Percentiles rank a stretch among this genome's conserved stretches.
These are phyloP conservation scores for Clohesyomyces aquaticus DNA, from an alignment of 495 filamentous ascomycete genomes.

Conservation along the genomic window DNA sequence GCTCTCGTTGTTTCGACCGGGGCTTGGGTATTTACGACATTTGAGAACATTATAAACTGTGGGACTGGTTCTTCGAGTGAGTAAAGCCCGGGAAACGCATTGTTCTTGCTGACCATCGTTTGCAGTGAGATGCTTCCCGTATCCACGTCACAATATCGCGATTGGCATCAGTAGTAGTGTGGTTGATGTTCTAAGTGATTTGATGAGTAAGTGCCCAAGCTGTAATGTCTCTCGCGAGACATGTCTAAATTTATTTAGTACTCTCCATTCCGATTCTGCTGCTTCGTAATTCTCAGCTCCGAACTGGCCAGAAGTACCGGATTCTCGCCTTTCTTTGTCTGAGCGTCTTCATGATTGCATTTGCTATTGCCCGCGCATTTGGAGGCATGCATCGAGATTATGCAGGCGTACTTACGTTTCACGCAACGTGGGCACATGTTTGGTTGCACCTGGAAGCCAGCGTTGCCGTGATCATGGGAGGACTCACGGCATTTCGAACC, in stretches of 20 bases:
- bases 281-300: constrained; percentile 2
- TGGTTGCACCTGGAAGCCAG: constrained; percentile 9
- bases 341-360: constrained; percentile 4
- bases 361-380: not conserved
- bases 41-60: not conserved
- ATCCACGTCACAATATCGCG: not conserved
- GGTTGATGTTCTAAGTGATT: constrained; percentile 1
- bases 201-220: no score
- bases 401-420: not conserved
- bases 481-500: constrained; percentile 8
- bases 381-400: not conserved
- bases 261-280: constrained; percentile 11
- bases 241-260: no score
- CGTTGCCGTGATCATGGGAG: constrained; percentile 17
- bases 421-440: not conserved
- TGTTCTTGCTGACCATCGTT: not conserved
- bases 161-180: not conserved
- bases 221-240: no score
- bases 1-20: not conserved
- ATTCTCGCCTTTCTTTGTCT: constrained; percentile 13
- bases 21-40: constrained; percentile 9
- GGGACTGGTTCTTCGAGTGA: no score
- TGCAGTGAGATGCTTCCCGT: constrained; percentile 8
- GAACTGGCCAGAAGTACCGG: constrained; percentile 1
- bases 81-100: not conserved